Percentiles rank a stretch among this genome's conserved stretches.
These are phyloP conservation scores for Phytophthora niederhauseri DNA, from an alignment of 352 stramenopile species.

Conservation along the genomic window DNA sequence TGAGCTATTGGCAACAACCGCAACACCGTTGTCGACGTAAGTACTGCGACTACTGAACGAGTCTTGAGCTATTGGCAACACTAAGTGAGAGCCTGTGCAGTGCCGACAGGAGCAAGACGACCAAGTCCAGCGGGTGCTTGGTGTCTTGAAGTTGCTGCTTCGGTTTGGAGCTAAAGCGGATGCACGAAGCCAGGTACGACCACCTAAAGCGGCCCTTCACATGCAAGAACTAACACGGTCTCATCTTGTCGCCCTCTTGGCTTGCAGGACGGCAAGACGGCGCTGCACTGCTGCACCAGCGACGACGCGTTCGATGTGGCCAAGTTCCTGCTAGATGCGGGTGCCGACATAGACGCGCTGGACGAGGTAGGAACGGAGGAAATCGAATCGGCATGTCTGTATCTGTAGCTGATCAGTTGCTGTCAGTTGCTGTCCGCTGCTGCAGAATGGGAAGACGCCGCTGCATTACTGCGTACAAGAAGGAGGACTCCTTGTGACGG, in stretches of 20 bases:
- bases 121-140: conserved; percentile 1
- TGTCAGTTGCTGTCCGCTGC: conserved; percentile 3
- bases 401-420: not conserved
- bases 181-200: conserved; percentile 18
- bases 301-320: conserved; percentile 35
- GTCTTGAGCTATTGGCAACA: no score
- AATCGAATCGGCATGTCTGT: not conserved
- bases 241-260: not conserved
- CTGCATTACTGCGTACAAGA: conserved; percentile 37
- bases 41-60: not conserved
- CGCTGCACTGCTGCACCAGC: conserved; percentile 27
- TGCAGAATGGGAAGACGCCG: conserved; percentile 30
- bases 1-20: not conserved
- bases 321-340: conserved; percentile 29
- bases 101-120: conserved; percentile 30
- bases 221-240: not conserved
- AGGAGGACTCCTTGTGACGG: conserved; percentile 27
- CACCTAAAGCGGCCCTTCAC: not conserved
- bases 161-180: conserved; percentile 16
- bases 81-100: not conserved
- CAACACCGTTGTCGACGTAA: conserved; percentile 34
- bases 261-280: conserved; percentile 33
- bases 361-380: conserved; percentile 22
- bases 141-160: conserved; percentile 19
- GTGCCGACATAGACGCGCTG: conserved; percentile 10